Evolutionary conservation across 2,329 filamentous ascomycete species (phyloP).

Genomic region (Raffaelea ambrosiae): DNA sequence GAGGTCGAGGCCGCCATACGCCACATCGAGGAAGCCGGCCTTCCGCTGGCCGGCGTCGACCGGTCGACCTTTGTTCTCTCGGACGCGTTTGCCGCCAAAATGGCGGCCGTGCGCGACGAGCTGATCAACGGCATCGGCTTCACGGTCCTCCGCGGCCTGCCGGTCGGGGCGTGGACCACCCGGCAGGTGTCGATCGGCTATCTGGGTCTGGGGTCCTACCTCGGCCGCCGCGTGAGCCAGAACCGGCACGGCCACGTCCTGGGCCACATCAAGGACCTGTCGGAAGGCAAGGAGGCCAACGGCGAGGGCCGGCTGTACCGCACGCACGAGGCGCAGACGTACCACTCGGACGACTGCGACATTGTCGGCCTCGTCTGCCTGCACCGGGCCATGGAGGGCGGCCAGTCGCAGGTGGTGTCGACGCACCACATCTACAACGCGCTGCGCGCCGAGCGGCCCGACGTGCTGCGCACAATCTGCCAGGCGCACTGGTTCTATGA

Average conservation of each 20-base stretch:
- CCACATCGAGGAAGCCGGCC: background rate
- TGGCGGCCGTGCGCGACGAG: background rate
- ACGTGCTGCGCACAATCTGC: background rate
- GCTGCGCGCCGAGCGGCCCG: background rate
- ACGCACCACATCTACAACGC: slow-evolving; percentile 2
- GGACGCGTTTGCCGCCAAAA: background rate
- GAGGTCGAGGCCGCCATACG: background rate
- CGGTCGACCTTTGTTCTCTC: background rate
- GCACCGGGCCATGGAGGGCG: background rate
- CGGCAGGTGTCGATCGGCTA: background rate
- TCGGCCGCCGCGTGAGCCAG: background rate
- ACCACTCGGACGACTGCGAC: slow-evolving; percentile 2
- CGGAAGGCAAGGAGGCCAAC: background rate
- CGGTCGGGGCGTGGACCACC: background rate
- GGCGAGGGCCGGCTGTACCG: slow-evolving; percentile 2
- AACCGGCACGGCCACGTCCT: background rate
- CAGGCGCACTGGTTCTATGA: background rate
- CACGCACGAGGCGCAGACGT: slow-evolving; percentile 2
- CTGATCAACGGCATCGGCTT: slow-evolving; percentile 3
- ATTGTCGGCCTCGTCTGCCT: slow-evolving; percentile 2
- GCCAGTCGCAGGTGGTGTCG: slow-evolving; percentile 2
- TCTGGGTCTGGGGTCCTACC: background rate
- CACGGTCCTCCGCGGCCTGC: background rate
- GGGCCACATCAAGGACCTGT: slow-evolving; percentile 4
- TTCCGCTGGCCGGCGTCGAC: background rate